Evolutionary conservation across 2,329 filamentous ascomycete species (phyloP), one percentile per base, ranked within the genome.

Genomic region (Truncatella angustata): DNA sequence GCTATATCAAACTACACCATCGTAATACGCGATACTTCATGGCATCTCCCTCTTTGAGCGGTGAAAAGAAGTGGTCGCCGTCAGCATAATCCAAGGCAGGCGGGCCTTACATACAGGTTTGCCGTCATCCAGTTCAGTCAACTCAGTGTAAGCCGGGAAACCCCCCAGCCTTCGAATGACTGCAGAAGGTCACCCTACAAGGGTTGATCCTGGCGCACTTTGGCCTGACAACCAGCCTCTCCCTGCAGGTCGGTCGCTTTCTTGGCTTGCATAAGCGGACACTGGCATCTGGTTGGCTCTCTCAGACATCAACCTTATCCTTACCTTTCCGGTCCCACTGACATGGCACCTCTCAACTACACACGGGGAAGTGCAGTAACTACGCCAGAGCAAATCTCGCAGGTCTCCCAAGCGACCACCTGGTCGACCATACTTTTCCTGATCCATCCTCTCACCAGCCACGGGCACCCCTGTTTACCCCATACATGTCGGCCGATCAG

Each of bases 241-340:
- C 52, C 58, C 55, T 58, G 53, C 55, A 56, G 51, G 47, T 57
- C 51, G 54, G 45, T 54, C n/a, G n/a, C n/a, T 54, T 49, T 54
- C 59, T 61, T 60, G 57, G 60, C 56, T 46, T 62, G 52, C 60
- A 61, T 61, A 52, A 40, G 50, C 50, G 52, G 54, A 50, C 53
- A 49, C 54, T 40, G 56, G 46, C 36, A 47, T 46, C 18, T 18
- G n/a, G 10, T 20, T 30, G 44, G 7, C 14, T 26, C 42, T 32
- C 49, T 26, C 43, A 50, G 39, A 23, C 35, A 18, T 21, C 20
- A 11, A 30, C 34, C 24, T 21, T 28, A 23, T 50, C 20, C 23
- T 26, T 46, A 37, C 35, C 21, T 35, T 34, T 23, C 11, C 10
- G n/a, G n/a, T n/a, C n/a, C n/a, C n/a, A n/a, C n/a, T n/a, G n/a